Percentiles rank a stretch among this genome's conserved stretches.
These are phyloP conservation scores for Thamnidium elegans DNA, from an alignment of 192 early-diverging fungal genomes.

Conservation along the genomic window DNA sequence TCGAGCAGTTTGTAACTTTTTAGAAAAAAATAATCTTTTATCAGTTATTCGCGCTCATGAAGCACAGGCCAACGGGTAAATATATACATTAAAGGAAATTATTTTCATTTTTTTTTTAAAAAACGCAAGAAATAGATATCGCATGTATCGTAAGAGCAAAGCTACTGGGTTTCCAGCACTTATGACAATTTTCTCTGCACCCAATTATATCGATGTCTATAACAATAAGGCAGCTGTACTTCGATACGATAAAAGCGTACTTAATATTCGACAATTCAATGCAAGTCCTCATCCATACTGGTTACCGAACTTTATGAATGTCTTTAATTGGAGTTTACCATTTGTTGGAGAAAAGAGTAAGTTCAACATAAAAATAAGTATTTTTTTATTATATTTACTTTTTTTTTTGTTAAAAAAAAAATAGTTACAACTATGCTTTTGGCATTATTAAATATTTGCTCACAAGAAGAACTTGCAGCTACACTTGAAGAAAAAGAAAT, in stretches of 20 bases:
- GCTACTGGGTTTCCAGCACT: constrained; percentile 93
- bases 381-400: background rate
- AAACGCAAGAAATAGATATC: constrained; percentile 43
- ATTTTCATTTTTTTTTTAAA: background rate
- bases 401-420: background rate
- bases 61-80: constrained; percentile 86
- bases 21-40: constrained; percentile 90
- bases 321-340: constrained; percentile 95
- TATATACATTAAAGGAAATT: background rate
- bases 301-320: constrained; percentile 99
- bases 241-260: constrained; percentile 97
- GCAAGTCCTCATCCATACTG: constrained; percentile 95
- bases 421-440: constrained; percentile 94
- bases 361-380: background rate
- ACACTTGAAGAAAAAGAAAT: constrained; percentile 43
- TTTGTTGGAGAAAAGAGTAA: constrained; percentile 97
- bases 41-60: constrained; percentile 98
- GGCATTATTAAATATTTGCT: constrained; percentile 91
- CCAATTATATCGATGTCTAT: constrained; percentile 97
- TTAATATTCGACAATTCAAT: constrained; percentile 95
- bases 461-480: constrained; percentile 80
- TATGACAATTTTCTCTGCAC: constrained; percentile 97
- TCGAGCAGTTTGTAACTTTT: constrained; percentile 84
- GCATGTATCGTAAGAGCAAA: constrained; percentile 95
- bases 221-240: constrained; percentile 97